Evolutionary conservation across 371 early-diverging fungal genomes (phyloP).

Genomic region (Saksenaea vasiformis): DNA sequence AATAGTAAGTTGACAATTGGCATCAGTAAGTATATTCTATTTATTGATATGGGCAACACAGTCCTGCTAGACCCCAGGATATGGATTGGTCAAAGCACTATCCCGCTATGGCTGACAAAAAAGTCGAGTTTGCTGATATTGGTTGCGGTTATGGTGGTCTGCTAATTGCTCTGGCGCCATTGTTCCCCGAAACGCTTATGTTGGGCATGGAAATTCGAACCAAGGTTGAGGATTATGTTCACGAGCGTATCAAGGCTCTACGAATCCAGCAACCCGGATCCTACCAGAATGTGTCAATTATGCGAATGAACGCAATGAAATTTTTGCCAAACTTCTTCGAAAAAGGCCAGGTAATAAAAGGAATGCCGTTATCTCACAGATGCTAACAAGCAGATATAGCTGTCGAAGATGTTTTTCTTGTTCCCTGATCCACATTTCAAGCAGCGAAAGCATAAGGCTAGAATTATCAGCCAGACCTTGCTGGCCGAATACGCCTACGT

Average conservation of each 20-base stretch:
- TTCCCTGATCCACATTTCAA: conserved; percentile 99
- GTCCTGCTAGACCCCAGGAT: conserved; percentile 82
- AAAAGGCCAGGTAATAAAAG: conserved; percentile 75
- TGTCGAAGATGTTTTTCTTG: conserved; percentile 98
- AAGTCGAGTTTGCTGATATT: conserved; percentile 97
- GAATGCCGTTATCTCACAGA: background rate
- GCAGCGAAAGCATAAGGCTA: conserved; percentile 98
- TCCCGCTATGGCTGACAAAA: conserved; percentile 65
- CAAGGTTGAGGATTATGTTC: conserved; percentile 96
- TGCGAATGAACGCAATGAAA: conserved; percentile 99
- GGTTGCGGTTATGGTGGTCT: conserved; percentile 99
- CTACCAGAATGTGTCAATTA: conserved; percentile 94
- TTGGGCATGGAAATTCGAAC: conserved; percentile 98
- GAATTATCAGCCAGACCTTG: conserved; percentile 91
- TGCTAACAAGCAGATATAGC: conserved; percentile 33
- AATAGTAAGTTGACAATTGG: conserved; percentile 67
- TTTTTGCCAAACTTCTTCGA: conserved; percentile 98
- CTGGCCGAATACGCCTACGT: conserved; percentile 96
- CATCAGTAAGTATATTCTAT: background rate
- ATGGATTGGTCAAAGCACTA: conserved; percentile 93
- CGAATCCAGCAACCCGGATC: conserved; percentile 79
- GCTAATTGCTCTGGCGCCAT: conserved; percentile 84
- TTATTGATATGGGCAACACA: conserved; percentile 21
- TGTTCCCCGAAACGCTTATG: conserved; percentile 90
- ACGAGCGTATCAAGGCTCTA: conserved; percentile 86